Evolutionary conservation across 2,329 filamentous ascomycete species (phyloP), one percentile per base, ranked within the genome.

Genomic region (Epichloe hybrida): DNA sequence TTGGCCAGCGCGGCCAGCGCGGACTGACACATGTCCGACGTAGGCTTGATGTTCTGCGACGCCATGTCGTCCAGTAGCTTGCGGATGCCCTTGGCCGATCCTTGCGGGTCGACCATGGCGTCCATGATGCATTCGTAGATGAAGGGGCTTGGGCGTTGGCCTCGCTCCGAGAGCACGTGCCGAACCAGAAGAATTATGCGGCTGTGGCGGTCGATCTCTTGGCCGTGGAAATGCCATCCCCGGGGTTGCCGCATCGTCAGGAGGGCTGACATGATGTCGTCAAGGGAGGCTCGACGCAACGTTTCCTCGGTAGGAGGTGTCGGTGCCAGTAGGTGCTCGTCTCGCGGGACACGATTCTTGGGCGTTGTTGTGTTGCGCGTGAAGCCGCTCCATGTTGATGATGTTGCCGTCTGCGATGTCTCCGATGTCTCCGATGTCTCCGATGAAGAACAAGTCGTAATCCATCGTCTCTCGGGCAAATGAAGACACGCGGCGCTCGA

Each of bases 91-190:
- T 73, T 72, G 2, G 82, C 81, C 5, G 84, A 88, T 8, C 89
- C 90, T 49, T 76, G 62, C 1, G 76, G 71, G 60, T 82, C 76
- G 34, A 78, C 72, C 66, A 94, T 89, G 45, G 83, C 80, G 53
- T 82, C 73, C 58, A 95, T 81, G 48, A 95, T 68, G 13, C 83
- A 81, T 58, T 87, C 81, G 65, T 93, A 96, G 48, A 88, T 68
- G 49, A 75, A 69, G 3, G 72, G 59, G 57, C 77, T 17, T 3
- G 80, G 79, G 48, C 65, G 62, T 58, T 83, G 75, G 2, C 69
- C 64, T 15, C 80, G 72, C n/a, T 72, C 67, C 41, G 65, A 66
- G 12, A 89, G 64, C 34, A 90, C 68, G 52, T 80, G 75, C 44
- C 75, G 72, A 13, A 84, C 76, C 7, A 84, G 56, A 38, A 58